Evolutionary conservation across 2,329 filamentous ascomycete species (phyloP).

Genomic region (Aspergillus sp.): DNA sequence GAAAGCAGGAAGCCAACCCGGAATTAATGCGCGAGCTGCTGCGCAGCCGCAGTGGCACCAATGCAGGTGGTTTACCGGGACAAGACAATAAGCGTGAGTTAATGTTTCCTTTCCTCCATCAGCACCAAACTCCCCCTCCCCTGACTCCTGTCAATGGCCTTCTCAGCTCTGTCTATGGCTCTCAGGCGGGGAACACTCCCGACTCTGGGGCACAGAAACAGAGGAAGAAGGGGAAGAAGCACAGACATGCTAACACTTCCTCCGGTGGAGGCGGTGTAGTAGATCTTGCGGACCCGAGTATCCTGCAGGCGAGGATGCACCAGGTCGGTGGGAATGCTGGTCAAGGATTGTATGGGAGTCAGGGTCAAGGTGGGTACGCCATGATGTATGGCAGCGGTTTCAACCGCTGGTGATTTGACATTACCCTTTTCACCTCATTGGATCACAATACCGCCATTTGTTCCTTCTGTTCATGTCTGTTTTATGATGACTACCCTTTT

Average conservation of each 20-base stretch:
- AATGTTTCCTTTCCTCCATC: conserved; percentile 88
- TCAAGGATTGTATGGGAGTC: conserved; percentile 86
- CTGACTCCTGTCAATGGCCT: conserved; percentile 89
- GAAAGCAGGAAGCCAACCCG: conserved; percentile 70
- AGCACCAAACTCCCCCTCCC: conserved; percentile 83
- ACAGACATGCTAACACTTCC: conserved; percentile 99
- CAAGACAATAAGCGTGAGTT: conserved; percentile 98
- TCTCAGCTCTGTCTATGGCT: conserved; percentile 87
- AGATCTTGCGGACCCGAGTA: conserved; percentile 99
- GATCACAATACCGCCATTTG: conserved; percentile 19
- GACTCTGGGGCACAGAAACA: conserved; percentile 88
- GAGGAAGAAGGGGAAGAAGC: conserved; percentile 99
- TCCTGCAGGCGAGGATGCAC: conserved; percentile 96
- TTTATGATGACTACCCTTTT: conserved; percentile 22
- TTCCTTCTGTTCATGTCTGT: conserved; percentile 14
- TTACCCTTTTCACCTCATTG: conserved; percentile 22
- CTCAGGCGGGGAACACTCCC: conserved; percentile 82
- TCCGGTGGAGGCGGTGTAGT: conserved; percentile 99
- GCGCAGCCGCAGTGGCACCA: conserved; percentile 62
- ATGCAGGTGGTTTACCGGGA: conserved; percentile 66
- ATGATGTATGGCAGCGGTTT: conserved; percentile 77
- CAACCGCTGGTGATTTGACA: conserved; percentile 62
- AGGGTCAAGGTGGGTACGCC: conserved; percentile 90
- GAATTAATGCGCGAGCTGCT: conserved; percentile 82
- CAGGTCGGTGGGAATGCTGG: conserved; percentile 80